These are phyloP conservation scores for Zasmidium cellare DNA, from an alignment of 2,329 filamentous ascomycete species.

Conservation along the genomic window DNA sequence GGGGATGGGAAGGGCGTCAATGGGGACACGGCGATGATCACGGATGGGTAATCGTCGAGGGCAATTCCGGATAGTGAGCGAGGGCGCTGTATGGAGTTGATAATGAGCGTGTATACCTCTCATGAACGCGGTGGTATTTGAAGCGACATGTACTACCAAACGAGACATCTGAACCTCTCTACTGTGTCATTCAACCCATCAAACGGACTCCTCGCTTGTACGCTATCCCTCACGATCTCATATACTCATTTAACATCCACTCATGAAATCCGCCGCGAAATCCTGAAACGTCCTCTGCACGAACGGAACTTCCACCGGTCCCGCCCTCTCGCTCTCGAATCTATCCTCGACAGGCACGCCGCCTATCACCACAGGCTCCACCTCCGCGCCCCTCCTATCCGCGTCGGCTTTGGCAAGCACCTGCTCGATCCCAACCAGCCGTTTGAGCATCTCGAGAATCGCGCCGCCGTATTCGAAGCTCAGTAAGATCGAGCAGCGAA, in stretches of 20 bases:
- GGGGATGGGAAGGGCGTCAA: constrained; percentile 2
- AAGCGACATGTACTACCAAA: neutral
- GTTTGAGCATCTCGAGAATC: constrained; percentile 28
- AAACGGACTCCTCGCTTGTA: neutral
- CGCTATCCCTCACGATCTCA: too few relatives aligned
- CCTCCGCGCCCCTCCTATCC: constrained; percentile 2
- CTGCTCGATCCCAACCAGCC: constrained; percentile 30
- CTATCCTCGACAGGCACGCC: neutral
- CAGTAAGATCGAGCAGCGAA: constrained; percentile 33
- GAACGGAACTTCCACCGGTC: constrained; percentile 9
- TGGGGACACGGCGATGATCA: constrained; percentile 8
- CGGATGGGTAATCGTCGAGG: constrained; percentile 3
- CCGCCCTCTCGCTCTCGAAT: neutral
- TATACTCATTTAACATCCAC: too few relatives aligned
- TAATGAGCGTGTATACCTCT: neutral
- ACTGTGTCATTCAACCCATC: neutral
- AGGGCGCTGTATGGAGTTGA: constrained; percentile 1
- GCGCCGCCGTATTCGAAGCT: constrained; percentile 34
- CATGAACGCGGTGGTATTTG: neutral
- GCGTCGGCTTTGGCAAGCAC: constrained; percentile 13
- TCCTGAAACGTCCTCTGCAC: constrained; percentile 18
- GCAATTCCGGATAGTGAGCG: too few relatives aligned
- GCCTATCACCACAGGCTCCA: neutral
- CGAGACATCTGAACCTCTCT: neutral
- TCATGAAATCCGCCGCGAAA: constrained; percentile 19